A percentile compares a stretch with the other conserved stretches of the same genome.
These are phyloP conservation scores for Puccinellia tenuiflora DNA, from an alignment of 176 grass and related monocot genomes.

Conservation along the genomic window DNA sequence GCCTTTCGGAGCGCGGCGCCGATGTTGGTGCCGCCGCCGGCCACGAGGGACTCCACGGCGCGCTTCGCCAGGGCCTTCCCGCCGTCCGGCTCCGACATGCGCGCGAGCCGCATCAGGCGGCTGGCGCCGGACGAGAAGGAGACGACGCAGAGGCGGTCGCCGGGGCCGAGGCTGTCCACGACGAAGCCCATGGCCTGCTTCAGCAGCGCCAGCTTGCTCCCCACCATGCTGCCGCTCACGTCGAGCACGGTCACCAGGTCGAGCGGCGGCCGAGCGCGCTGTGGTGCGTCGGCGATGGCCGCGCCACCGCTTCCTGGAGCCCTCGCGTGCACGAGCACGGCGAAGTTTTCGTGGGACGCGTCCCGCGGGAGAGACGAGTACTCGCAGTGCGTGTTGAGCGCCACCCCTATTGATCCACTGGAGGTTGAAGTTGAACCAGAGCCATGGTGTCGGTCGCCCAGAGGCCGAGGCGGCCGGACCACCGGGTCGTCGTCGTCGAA, in stretches of 20 bases:
- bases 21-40: slow-evolving; percentile 76
- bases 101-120: slow-evolving; percentile 41
- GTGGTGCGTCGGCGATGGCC: neutral
- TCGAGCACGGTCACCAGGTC: slow-evolving; percentile 83
- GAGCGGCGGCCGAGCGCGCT: slow-evolving; percentile 35
- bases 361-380: slow-evolving; percentile 36
- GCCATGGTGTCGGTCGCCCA: neutral
- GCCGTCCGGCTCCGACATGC: slow-evolving; percentile 40
- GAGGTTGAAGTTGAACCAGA: neutral
- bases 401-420: slow-evolving; percentile 12
- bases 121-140: slow-evolving; percentile 59
- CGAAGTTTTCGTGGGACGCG: slow-evolving; percentile 35
- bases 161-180: slow-evolving; percentile 61
- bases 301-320: slow-evolving; percentile 3
- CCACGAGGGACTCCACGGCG: slow-evolving; percentile 55
- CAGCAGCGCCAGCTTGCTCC: slow-evolving; percentile 63
- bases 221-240: slow-evolving; percentile 89
- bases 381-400: slow-evolving; percentile 49
- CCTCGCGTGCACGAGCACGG: slow-evolving; percentile 49
- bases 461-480: slow-evolving; percentile 2
- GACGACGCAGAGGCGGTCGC: slow-evolving; percentile 70
- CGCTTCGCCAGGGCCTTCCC: slow-evolving; percentile 43
- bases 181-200: slow-evolving; percentile 85
- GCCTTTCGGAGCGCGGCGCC: slow-evolving; percentile 50
- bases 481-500: slow-evolving; percentile 47